Evolutionary conservation across 2,329 filamentous ascomycete genomes (phyloP).

Genomic region (Diaporthe citrichinensis): DNA sequence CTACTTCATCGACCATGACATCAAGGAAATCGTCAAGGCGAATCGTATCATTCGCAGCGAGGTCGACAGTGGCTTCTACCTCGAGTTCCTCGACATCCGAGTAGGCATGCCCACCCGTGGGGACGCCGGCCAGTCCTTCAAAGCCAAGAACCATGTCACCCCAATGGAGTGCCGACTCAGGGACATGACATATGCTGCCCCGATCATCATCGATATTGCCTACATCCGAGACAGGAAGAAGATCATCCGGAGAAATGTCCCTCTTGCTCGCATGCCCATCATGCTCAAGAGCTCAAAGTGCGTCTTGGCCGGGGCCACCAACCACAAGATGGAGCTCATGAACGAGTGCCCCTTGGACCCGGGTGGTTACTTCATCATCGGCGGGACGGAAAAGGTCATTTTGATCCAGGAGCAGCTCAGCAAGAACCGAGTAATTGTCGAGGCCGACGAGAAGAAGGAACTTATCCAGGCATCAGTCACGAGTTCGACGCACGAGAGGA

Average conservation of each 20-base stretch:
- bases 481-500: conserved; percentile 96
- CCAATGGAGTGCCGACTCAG: conserved; percentile 97
- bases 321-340: conserved; percentile 89
- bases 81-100: conserved; percentile 93
- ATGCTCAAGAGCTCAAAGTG: conserved; percentile 98
- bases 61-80: conserved; percentile 91
- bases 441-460: conserved; percentile 91
- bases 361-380: conserved; percentile 97
- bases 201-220: conserved; percentile 92
- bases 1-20: conserved; percentile 95
- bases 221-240: conserved; percentile 87
- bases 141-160: conserved; percentile 81
- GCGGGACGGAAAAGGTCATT: conserved; percentile 98
- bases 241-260: conserved; percentile 81
- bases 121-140: conserved; percentile 67
- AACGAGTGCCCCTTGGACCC: conserved; percentile 97
- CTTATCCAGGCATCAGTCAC: conserved; percentile 96
- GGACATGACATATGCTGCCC: conserved; percentile 98
- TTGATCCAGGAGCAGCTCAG: conserved; percentile 98
- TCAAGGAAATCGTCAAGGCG: conserved; percentile 95
- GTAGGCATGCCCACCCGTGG: conserved; percentile 85
- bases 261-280: conserved; percentile 92
- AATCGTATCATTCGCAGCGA: conserved; percentile 92
- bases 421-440: conserved; percentile 99
- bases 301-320: conserved; percentile 84